These are phyloP conservation scores for Paraphaeosphaeria sporulosa DNA, from an alignment of 2,329 filamentous ascomycete species.

Conservation along the genomic window DNA sequence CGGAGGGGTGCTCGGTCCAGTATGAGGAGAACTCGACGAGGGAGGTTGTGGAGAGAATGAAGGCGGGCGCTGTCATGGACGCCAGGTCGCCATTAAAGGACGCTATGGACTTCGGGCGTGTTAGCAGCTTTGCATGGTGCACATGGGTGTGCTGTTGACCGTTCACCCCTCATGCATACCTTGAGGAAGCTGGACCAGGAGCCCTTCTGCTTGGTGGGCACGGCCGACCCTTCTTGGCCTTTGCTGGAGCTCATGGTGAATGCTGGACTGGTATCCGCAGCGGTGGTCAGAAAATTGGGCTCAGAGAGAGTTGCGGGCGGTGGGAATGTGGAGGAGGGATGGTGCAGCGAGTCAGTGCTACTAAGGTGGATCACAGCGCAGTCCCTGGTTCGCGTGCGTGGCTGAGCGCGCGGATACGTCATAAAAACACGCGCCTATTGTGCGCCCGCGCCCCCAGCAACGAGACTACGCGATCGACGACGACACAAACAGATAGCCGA, in stretches of 20 bases:
- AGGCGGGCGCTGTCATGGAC: conserved; percentile 64
- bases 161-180: conserved; percentile 36
- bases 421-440: conserved; percentile 8
- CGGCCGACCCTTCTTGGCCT: conserved; percentile 54
- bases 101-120: conserved; percentile 54
- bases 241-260: conserved; percentile 30
- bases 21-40: conserved; percentile 65
- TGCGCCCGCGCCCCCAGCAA: background rate
- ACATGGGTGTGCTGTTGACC: background rate
- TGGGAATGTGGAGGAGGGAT: conserved; percentile 13
- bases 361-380: background rate
- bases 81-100: conserved; percentile 65
- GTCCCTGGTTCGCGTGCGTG: background rate
- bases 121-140: conserved; percentile 17
- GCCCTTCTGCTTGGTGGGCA: conserved; percentile 55
- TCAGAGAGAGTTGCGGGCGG: conserved; percentile 3
- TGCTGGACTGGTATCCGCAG: background rate
- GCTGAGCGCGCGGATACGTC: conserved; percentile 11
- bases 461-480: conserved; percentile 1
- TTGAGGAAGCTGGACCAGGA: conserved; percentile 61
- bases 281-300: background rate
- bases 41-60: conserved; percentile 63
- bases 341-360: conserved; percentile 6
- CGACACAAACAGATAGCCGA: background rate
- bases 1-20: conserved; percentile 63